Evolutionary conservation across 106 monocot genomes (phyloP).

Genomic region (Apostasia ramifera): DNA sequence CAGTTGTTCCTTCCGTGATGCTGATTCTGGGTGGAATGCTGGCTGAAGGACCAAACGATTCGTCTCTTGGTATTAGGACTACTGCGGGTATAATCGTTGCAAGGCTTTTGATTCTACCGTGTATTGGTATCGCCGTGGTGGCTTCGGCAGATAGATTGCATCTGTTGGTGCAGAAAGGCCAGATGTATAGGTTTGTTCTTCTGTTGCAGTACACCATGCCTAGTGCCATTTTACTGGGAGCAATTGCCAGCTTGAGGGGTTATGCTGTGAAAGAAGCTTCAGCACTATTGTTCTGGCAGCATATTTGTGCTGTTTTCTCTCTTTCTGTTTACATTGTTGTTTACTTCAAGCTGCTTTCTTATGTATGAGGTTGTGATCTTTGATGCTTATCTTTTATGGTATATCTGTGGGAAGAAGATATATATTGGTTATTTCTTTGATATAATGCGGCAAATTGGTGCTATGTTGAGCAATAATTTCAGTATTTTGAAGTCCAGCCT

Average conservation of each 20-base stretch:
- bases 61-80: conserved; percentile 66
- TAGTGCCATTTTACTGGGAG: conserved; percentile 85
- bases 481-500: too few relatives aligned
- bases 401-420: too few relatives aligned
- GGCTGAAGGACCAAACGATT: conserved; percentile 83
- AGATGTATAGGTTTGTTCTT: conserved; percentile 81
- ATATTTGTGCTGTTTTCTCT: conserved; percentile 72
- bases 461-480: too few relatives aligned
- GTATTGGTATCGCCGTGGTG: conserved; percentile 76
- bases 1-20: conserved; percentile 92
- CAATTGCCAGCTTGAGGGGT: conserved; percentile 82
- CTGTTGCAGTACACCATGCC: conserved; percentile 86
- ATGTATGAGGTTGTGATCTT: conserved; percentile 34
- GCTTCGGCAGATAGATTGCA: conserved; percentile 48
- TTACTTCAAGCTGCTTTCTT: conserved; percentile 78
- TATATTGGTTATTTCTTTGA: too few relatives aligned
- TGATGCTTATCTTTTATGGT: too few relatives aligned
- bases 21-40: conserved; percentile 87
- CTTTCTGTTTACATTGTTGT: conserved; percentile 77
- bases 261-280: conserved; percentile 90
- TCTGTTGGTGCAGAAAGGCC: conserved; percentile 40
- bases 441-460: too few relatives aligned
- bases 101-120: conserved; percentile 75
- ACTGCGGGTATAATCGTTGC: conserved; percentile 66
- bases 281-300: conserved; percentile 93